Evolutionary conservation across 164 flowering plant genomes (phyloP).

Genomic region (Dillenia suffruticosa): DNA sequence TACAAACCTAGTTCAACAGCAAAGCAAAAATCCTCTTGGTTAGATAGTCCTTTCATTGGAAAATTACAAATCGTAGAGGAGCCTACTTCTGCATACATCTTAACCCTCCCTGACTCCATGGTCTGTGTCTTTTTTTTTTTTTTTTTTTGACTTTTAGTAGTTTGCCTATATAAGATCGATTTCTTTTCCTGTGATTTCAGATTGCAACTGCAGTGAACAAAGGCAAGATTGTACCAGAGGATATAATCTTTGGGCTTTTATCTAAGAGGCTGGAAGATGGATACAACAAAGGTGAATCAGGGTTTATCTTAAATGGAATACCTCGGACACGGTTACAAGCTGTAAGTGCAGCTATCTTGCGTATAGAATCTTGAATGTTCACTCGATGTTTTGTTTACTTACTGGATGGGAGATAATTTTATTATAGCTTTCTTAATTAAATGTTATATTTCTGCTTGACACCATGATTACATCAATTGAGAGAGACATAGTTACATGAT

Average conservation of each 20-base stretch:
- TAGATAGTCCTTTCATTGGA: too few relatives aligned
- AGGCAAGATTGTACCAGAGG: constrained; percentile 82
- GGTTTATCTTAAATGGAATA: constrained; percentile 93
- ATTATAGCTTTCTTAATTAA: neutral
- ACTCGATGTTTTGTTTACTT: too few relatives aligned
- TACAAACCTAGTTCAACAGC: too few relatives aligned
- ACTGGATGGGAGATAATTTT: too few relatives aligned
- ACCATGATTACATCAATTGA: too few relatives aligned
- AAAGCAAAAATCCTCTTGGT: too few relatives aligned
- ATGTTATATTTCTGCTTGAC: too few relatives aligned
- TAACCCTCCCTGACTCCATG: neutral
- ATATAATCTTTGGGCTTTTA: constrained; percentile 69
- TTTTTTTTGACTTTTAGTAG: neutral
- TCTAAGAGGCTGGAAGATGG: constrained; percentile 91
- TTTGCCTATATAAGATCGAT: too few relatives aligned
- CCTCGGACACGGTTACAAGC: constrained; percentile 81
- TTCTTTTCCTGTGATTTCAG: constrained; percentile 23
- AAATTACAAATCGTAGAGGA: too few relatives aligned
- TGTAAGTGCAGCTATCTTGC: constrained; percentile 37
- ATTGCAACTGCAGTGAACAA: constrained; percentile 78
- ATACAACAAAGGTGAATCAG: constrained; percentile 70
- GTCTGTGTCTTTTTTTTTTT: neutral
- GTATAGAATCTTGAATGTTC: neutral
- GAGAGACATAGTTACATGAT: too few relatives aligned
- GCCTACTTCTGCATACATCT: too few relatives aligned